These are phyloP conservation scores for Saccharomyces pastorianus DNA, from an alignment of 1,139 yeast genomes.

Conservation along the genomic window DNA sequence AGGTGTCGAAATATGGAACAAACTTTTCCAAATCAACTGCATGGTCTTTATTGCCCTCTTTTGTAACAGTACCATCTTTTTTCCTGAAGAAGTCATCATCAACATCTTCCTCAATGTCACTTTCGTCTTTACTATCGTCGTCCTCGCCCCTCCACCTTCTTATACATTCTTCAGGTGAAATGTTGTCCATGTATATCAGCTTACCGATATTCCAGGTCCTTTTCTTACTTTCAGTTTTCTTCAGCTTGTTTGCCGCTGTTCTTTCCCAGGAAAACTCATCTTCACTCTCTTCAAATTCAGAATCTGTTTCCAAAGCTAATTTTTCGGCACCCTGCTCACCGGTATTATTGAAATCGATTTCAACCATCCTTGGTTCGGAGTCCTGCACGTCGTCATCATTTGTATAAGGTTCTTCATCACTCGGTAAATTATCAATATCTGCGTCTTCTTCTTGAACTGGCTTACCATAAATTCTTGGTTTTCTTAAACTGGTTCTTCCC, in stretches of 20 bases:
- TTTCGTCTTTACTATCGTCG: constrained; percentile 36
- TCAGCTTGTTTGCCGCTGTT: constrained; percentile 41
- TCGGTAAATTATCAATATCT: constrained; percentile 38
- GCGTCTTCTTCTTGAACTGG: constrained; percentile 47
- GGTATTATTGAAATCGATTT: constrained; percentile 42
- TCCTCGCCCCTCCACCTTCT: constrained; percentile 63
- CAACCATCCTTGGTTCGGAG: constrained; percentile 35
- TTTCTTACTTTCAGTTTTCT: constrained; percentile 32
- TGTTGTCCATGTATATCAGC: constrained; percentile 66
- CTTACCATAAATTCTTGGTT: constrained; percentile 52
- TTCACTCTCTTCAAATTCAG: constrained; percentile 42
- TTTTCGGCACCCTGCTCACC: constrained; percentile 36
- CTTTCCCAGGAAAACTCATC: constrained; percentile 40
- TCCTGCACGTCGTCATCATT: constrained; percentile 34
- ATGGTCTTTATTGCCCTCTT: constrained; percentile 9
- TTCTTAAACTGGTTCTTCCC: constrained; percentile 56
- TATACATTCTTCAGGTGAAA: constrained; percentile 68
- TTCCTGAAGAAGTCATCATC: constrained; percentile 61
- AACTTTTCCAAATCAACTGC: constrained; percentile 32
- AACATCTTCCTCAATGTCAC: constrained; percentile 43
- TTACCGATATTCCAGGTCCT: constrained; percentile 75
- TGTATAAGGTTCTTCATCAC: constrained; percentile 36
- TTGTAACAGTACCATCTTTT: constrained; percentile 31
- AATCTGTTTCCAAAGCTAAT: constrained; percentile 33
- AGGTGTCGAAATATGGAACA: constrained; percentile 36